Percentiles rank a stretch among this genome's conserved stretches.
These are phyloP conservation scores for Fibroporia radiculosa DNA, from an alignment of 768 basidiomycete species.

Conservation along the genomic window DNA sequence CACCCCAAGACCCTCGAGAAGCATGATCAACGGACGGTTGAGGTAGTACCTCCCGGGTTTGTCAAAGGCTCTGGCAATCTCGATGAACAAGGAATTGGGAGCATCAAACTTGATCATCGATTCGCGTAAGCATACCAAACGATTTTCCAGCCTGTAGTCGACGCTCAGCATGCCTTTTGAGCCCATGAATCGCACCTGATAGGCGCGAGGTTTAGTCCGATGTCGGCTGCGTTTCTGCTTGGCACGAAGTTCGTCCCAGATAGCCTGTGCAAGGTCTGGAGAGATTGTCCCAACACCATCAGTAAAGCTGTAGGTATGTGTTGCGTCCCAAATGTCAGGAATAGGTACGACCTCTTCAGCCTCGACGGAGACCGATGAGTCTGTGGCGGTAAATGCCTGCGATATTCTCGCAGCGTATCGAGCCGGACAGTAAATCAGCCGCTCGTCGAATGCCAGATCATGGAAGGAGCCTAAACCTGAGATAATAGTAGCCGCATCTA, in stretches of 20 bases:
- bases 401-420: conserved; percentile 67
- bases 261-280: conserved; percentile 39
- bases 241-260: conserved; percentile 34
- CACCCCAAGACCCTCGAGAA: conserved; percentile 52
- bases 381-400: conserved; percentile 70
- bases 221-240: conserved; percentile 30
- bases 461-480: conserved; percentile 46
- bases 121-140: conserved; percentile 41
- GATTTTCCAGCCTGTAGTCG: conserved; percentile 43
- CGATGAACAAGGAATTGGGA: conserved; percentile 37
- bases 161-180: conserved; percentile 62
- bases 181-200: conserved; percentile 55
- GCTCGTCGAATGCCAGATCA: conserved; percentile 34
- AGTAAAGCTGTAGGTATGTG: conserved; percentile 44
- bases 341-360: conserved; percentile 32
- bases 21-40: conserved; percentile 63
- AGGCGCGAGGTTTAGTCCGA: conserved; percentile 37
- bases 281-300: conserved; percentile 69
- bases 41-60: conserved; percentile 47
- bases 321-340: conserved; percentile 36
- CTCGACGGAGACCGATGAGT: conserved; percentile 40
- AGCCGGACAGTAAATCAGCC: conserved; percentile 53
- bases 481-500: conserved; percentile 46
- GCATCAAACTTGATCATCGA: conserved; percentile 68
- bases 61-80: conserved; percentile 61